Evolutionary conservation across 2,329 filamentous ascomycete species (phyloP), one percentile per base, ranked within the genome.

Genomic region (Mariannaea elegans): DNA sequence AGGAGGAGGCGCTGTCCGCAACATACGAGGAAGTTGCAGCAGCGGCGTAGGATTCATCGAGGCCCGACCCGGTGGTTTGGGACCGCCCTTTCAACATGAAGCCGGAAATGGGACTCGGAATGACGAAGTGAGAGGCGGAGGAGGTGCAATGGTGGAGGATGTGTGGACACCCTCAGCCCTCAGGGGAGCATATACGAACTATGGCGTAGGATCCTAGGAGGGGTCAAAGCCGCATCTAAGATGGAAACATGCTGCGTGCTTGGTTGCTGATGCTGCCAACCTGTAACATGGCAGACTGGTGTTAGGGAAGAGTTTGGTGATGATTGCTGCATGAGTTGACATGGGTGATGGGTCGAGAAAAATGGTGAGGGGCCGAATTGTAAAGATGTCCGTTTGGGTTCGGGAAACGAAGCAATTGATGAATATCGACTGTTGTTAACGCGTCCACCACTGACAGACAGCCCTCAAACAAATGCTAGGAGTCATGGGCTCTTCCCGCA

Each of bases 41-140:
- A 61, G 51, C 59, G 62, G 52, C 61, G 51, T 14, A 45, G 42
- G 52, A 61, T 60, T 16, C 41, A 54, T 53, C 41, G 49, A 63
- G 39, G 63, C 64, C 65, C 66, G 67, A 65, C 66, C 73, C 73
- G 66, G 67, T 53, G 65, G 62, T 69, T 60, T 67, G 73, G 72
- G 72, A 68, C 9, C 71, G 71, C 71, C 59, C 66, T 65, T 54
- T 66, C 56, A 72, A 69, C 70, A 71, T 71, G 57, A 69, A 46
- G 47, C 51, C 54, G 41, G 53, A 63, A 47, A 65, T 62, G 51
- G 59, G 63, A 59, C 61, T 66, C 51, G 36, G 47, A 27, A 56
- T 57, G 42, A 18, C 29, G 39, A 39, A 21, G 36, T 32, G 50
- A 51, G 39, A 53, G 46, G 58, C 41, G 54, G 61, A 41, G 55